Evolutionary conservation across 2,329 filamentous ascomycete genomes (phyloP), one percentile per base, ranked within the genome.

Genomic region (Ascochyta rabiei): DNA sequence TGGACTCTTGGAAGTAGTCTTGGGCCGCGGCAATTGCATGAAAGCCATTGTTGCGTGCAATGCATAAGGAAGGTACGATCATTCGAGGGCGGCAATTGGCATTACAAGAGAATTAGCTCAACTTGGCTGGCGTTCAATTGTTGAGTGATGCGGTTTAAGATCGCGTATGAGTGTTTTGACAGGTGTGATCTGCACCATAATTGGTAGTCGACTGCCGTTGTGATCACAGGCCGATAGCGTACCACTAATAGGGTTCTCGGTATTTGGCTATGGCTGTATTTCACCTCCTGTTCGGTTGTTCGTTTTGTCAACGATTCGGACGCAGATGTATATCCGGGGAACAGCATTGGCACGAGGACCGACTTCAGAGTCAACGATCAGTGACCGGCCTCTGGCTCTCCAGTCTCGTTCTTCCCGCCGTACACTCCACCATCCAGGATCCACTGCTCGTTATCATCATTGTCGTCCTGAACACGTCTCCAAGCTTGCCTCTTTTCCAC

Each of bases 381-480:
- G 12, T 59, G 59, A 30, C 59, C 48, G 16, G 53, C 51, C 52
- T 62, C 61, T 42, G 58, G 59, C 41, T 60, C 59, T 26, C 51
- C 44, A 10, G 31, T 50, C 39, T 48, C 46, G 40, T 54, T 56
- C 34, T 47, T 56, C 19, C 72, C 75, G 13, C 80, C 80, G 62
- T 81, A 80, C 1, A 78, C 71, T 16, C 81, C 81, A 1, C 80
- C 81, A 68, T 82, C 79, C 18, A 83, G 56, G 30, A 83, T 82
- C 79, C 79, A 81, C 53, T 76, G 75, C 68, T 83, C 81, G 51
- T 82, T 82, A 59, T 82, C 80, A 48, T 82, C 79, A 13, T 77
- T 76, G 57, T 82, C 80, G 64, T 82, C 80, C 59, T 82, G 81
- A 4, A 82, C 81, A 35, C 80, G 74, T 40, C 80, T 70, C 81